Conservation (phyloP, 805 yeast genomes). For the Kazachstania martiniae region DNA sequence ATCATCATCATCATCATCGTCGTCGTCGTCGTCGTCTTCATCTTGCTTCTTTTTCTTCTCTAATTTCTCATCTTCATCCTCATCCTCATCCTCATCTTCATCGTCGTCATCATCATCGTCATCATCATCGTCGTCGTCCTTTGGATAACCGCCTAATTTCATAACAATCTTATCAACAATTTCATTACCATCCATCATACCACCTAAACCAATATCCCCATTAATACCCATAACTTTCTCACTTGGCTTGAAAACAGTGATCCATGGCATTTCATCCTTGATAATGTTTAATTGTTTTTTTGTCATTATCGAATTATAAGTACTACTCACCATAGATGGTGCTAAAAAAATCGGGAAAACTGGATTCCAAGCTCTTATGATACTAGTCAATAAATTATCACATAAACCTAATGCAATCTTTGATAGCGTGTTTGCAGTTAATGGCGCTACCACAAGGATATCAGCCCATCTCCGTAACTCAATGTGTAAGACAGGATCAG, state of each 20-base stretch:
- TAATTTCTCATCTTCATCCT: conserved; percentile 19
- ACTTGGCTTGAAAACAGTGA: conserved; percentile 79
- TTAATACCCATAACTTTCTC: conserved; percentile 87
- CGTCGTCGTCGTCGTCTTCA: conserved; percentile 41
- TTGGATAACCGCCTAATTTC: conserved; percentile 54
- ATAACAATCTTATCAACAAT: conserved; percentile 74
- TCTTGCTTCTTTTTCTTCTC: conserved; percentile 20
- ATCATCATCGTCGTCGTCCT: conserved; percentile 38
- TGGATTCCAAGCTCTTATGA: conserved; percentile 94
- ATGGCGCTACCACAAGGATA: conserved; percentile 79
- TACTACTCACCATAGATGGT: conserved; percentile 89
- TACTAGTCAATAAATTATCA: conserved; percentile 82
- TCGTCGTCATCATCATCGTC: conserved; percentile 34
- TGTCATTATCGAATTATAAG: conserved; percentile 81
- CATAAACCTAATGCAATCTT: conserved; percentile 85
- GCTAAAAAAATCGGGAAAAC: conserved; percentile 80
- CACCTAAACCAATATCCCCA: conserved; percentile 98
- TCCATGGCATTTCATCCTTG: conserved; percentile 88
- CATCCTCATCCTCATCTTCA: conserved; percentile 27
- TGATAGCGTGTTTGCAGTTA: conserved; percentile 87
- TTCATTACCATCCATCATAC: conserved; percentile 96
- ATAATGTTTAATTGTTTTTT: conserved; percentile 68
- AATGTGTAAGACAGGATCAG: conserved; percentile 89
- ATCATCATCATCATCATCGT: conserved; percentile 37
- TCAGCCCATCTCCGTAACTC: conserved; percentile 96